Evolutionary conservation across 73 alveolate species (phyloP).

Genomic region (Tetrahymena thermophila): DNA sequence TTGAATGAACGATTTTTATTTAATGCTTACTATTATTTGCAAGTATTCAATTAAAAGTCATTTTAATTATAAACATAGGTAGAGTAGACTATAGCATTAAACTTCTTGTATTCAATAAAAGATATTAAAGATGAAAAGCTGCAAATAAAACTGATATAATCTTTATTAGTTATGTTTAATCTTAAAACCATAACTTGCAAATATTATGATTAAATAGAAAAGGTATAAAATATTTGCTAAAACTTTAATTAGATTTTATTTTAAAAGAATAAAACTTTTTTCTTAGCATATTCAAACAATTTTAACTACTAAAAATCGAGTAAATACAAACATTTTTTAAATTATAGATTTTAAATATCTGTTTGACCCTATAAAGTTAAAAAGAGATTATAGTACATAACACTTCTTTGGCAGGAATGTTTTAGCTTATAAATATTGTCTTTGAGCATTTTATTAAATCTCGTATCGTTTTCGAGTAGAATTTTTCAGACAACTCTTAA

Average conservation of each 20-base stretch:
- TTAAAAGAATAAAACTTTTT: background rate
- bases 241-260: background rate
- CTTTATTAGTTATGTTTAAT: background rate
- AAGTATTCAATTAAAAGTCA: no score
- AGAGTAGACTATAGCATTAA: background rate
- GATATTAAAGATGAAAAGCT: background rate
- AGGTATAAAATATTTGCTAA: background rate
- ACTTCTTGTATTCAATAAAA: background rate
- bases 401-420: background rate
- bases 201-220: background rate
- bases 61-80: background rate
- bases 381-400: background rate
- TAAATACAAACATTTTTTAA: background rate
- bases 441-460: background rate
- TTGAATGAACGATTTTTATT: no score
- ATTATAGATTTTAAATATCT: background rate
- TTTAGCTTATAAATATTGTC: background rate
- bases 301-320: background rate
- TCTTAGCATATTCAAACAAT: background rate
- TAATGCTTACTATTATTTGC: no score
- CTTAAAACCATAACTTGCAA: background rate
- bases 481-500: background rate
- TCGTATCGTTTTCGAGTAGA: background rate
- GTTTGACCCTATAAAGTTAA: background rate
- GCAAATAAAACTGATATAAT: background rate